Conservation (phyloP, 2,329 filamentous ascomycete genomes). For the Ophiostoma perfectum region DNA sequence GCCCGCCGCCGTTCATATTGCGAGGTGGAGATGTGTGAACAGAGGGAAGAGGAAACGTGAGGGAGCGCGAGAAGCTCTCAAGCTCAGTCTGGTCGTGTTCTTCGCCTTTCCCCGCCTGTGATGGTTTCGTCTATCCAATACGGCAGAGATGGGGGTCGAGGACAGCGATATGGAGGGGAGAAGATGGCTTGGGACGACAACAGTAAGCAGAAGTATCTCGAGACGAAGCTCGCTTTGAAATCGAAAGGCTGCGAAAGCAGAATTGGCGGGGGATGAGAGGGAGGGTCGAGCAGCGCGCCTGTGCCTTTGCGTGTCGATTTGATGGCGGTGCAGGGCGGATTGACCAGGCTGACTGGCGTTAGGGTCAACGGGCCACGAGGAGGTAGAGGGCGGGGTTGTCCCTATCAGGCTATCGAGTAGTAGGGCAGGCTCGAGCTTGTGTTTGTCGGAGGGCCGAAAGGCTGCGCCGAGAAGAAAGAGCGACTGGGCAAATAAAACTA, state of each 20-base stretch:
- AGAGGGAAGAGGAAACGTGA: neutral
- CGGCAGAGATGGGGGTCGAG: no score
- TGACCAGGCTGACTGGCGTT: slow-evolving; percentile 19
- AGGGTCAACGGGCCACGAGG: neutral
- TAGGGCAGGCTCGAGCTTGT: neutral
- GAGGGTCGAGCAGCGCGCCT: neutral
- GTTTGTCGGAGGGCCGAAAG: neutral
- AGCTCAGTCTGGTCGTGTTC: no score
- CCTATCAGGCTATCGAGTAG: neutral
- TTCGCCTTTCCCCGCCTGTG: no score
- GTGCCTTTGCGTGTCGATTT: neutral
- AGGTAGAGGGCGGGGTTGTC: slow-evolving; percentile 9
- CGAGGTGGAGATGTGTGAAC: neutral
- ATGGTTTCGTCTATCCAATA: no score
- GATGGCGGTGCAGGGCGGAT: slow-evolving; percentile 1
- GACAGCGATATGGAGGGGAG: no score
- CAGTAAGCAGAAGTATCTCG: no score
- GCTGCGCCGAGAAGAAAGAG: neutral
- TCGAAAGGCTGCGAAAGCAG: neutral
- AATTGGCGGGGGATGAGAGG: neutral
- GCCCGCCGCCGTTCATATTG: slow-evolving; percentile 20
- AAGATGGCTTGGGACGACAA: no score
- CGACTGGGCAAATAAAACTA: neutral
- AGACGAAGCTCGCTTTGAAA: neutral
- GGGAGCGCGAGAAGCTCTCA: no score